A percentile compares a stretch with the other conserved stretches of the same genome.
These are phyloP conservation scores for Fusarium sororula DNA, from an alignment of 2,329 filamentous ascomycete species.

Conservation along the genomic window DNA sequence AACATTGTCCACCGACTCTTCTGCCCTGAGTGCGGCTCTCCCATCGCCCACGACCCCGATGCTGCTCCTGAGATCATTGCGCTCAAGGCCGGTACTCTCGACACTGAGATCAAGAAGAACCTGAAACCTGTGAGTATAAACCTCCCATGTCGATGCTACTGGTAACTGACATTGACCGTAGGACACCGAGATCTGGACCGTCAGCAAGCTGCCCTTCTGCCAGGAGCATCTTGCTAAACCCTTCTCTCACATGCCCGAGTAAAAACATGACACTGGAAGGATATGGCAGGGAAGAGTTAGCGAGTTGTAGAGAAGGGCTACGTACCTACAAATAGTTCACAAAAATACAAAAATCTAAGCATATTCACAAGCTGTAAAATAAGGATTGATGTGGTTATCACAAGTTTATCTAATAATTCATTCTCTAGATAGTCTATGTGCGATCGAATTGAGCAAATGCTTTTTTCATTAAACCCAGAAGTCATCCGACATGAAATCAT, in stretches of 20 bases:
- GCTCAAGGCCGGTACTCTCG: conserved; percentile 72
- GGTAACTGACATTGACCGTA: conserved; percentile 41
- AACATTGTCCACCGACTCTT: conserved; percentile 73
- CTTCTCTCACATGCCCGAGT: conserved; percentile 71
- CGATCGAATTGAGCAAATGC: not conserved
- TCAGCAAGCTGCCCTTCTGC: conserved; percentile 75
- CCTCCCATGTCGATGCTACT: no score
- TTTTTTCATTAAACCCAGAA: not conserved
- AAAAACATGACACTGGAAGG: conserved; percentile 33
- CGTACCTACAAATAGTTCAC: not conserved
- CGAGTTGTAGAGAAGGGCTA: not conserved
- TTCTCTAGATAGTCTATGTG: conserved; percentile 17
- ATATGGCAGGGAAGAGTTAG: conserved; percentile 10
- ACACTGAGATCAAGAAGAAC: conserved; percentile 71
- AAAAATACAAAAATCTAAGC: not conserved
- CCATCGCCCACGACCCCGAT: conserved; percentile 75
- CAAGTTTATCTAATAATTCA: conserved; percentile 20
- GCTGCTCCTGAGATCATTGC: conserved; percentile 76
- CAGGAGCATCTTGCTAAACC: conserved; percentile 70
- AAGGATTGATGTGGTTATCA: not conserved
- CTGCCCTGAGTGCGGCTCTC: conserved; percentile 74
- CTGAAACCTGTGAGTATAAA: conserved; percentile 66
- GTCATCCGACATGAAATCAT: conserved; percentile 5
- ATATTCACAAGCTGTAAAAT: not conserved
- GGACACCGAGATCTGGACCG: conserved; percentile 76